Conservation (phyloP, 106 monocot genomes). For the Agapanthus africanus region DNA sequence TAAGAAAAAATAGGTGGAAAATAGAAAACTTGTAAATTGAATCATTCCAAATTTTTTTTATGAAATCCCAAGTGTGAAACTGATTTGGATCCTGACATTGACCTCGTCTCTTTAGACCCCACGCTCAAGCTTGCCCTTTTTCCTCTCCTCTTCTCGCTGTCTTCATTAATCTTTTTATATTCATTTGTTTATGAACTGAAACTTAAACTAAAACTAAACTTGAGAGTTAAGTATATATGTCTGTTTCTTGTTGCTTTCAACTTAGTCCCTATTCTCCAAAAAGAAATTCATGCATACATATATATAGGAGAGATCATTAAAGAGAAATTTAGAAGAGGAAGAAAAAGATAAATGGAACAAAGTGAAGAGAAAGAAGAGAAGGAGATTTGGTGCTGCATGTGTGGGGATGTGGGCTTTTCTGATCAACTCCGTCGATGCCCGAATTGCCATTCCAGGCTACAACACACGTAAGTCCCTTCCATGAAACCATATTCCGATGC, state of each 20-base stretch:
- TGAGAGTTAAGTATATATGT: constrained; percentile 3
- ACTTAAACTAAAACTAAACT: background rate
- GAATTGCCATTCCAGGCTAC: background rate
- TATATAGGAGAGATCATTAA: background rate
- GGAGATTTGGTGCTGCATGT: background rate
- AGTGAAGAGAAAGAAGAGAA: background rate
- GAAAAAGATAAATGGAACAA: constrained; percentile 6
- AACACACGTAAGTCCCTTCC: constrained; percentile 1
- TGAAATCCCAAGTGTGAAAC: background rate
- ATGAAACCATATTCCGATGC: background rate
- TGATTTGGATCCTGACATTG: background rate
- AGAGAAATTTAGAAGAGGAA: background rate
- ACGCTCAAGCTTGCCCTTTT: background rate
- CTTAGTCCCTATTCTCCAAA: background rate
- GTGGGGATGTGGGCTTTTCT: constrained; percentile 5
- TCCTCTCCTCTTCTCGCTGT: background rate
- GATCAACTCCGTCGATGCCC: constrained; percentile 4
- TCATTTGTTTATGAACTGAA: background rate
- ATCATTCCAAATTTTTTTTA: background rate
- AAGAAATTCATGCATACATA: too few species aligned
- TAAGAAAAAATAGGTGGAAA: background rate
- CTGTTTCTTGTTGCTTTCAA: background rate
- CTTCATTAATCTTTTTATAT: background rate
- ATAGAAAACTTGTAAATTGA: background rate
- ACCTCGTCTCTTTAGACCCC: background rate